Base-by-base conservation (phyloP, 805 yeast species). In the Maudiozyma bulderi region DNA sequence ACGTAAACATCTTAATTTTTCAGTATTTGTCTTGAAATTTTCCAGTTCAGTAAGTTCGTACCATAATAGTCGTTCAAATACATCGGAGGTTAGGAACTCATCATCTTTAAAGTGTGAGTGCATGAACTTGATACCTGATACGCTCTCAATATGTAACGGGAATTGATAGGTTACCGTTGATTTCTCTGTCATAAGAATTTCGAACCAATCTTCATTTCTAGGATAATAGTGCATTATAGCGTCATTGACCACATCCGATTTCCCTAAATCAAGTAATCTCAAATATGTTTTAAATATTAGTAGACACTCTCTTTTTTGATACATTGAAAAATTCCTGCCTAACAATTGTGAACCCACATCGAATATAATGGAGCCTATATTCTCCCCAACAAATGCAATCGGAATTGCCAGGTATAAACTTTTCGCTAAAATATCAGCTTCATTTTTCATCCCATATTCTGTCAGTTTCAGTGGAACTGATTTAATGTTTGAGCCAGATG, bases 31-130 rank as follows among this genome's bases (percentile, higher is more conserved):
- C 7, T 26, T 37, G 2, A 56, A 39, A 1, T 35, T 26, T 32
- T 54, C 57, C 8, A 62, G 47, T 20, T 62, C 64, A 8, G 51
- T 45, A 8, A 60, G 34, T 14, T 57, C 44, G 55, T 60, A 58
- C 6, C 57, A 41, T 6, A 61, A 29, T 40, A 57, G 26, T 26
- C 10, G 7, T 38, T 30, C 14, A 30, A 37, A 30, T 10, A 52
- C 40, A 15, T 57, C 56, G 8, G 50, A 44, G 5, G 34, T 26
- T 28, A 30, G 34, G 14, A 49, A 35, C 8, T 40, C 8, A 8
- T 41, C 43, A 3, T 39, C 11, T 28, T 26, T 26, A 45, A 44
- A 35, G 28, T 42, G 40, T 8, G 46, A 40, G 2, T 43, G 46
- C 3, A 62, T 8, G 10, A 58, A 32, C 30, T 40, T 38, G 4